Base-by-base conservation (phyloP, 1,139 yeast genomes). In the Suhomyces kunorum region DNA sequence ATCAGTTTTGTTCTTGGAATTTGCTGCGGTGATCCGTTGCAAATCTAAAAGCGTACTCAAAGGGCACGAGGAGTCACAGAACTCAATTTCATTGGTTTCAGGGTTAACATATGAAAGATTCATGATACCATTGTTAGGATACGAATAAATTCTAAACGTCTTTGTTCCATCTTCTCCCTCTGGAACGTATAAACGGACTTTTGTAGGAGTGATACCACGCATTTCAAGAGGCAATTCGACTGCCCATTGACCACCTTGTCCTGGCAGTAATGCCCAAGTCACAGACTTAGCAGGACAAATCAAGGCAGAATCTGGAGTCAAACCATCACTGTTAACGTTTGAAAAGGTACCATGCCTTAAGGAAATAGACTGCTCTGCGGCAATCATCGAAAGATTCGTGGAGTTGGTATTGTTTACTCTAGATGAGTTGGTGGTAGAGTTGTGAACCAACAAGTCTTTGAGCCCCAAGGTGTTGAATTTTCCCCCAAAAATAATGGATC, bases 41-140 rank as follows among this genome's bases (percentile, higher is more conserved):
- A 74, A 60, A 1, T 66, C 58, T 0, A 69, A 43, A 7, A 62
- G 54, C 16, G 66, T 60, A 4, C 61, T 53, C 28, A 85, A 62
- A 0, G 97, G 95, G 61, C 98, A 92, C 75, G 79, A 84, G 1
- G 96, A 95, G 59, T 89, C 96, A 69, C 98, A 92, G 48, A 63
- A 66, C 4, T 66, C 56, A 6, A 78, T 37, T 20, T 68, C 66
- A 40, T 83, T 80, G 1, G 88, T 74, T 1, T 59, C 50, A 3
- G 95, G 95, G 56, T 90, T 94, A 25, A 85, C 67, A 55, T 88
- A 92, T 0, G 96, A 82, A 50, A 92, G 64, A 58, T 92, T 92
- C 96, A 92, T 86, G 47, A 90, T 90, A 50, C 98, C 90, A 51
- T 83, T 78, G 32, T 88, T 76, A 1, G 98, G 98, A 42, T 76